Conservation (phyloP, 495 filamentous ascomycete species). For the Geoglossum glabrum region DNA sequence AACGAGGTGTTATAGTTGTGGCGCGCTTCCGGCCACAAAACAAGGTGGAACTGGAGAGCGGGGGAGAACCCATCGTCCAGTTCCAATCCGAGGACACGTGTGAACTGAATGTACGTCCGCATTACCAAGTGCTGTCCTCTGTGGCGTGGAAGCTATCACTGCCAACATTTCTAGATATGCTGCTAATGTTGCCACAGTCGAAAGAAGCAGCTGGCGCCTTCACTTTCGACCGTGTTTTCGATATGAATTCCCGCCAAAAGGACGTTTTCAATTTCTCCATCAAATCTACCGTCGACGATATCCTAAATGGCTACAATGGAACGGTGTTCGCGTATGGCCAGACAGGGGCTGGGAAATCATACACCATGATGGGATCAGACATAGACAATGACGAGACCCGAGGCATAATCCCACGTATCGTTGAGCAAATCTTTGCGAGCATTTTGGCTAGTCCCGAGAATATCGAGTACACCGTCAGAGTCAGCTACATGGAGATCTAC, state of each 20-base stretch:
- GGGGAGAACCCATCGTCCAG: conserved; percentile 74
- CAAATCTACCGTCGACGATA: conserved; percentile 86
- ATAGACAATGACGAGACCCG: conserved; percentile 79
- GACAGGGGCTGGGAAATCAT: conserved; percentile 95
- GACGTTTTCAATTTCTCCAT: conserved; percentile 98
- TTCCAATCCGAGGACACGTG: conserved; percentile 87
- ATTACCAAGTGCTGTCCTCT: not conserved
- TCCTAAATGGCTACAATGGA: conserved; percentile 96
- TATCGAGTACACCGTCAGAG: conserved; percentile 92
- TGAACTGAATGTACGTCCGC: conserved; percentile 47
- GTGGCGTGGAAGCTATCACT: not conserved
- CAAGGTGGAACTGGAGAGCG: conserved; percentile 69
- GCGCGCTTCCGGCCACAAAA: conserved; percentile 96
- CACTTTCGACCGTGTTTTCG: conserved; percentile 94
- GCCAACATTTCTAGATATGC: not conserved
- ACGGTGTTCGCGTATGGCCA: conserved; percentile 98
- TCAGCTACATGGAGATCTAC: conserved; percentile 99
- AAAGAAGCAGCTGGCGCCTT: conserved; percentile 67
- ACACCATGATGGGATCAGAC: conserved; percentile 96
- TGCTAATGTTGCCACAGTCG: conserved; percentile 33
- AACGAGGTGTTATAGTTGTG: conserved; percentile 37
- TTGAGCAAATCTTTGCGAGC: conserved; percentile 92
- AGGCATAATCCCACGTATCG: conserved; percentile 91
- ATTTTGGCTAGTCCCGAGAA: conserved; percentile 78
- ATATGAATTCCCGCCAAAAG: conserved; percentile 65